Evolutionary conservation across 345 rosid genomes (phyloP), one percentile per base, ranked within the genome.

Genomic region (Corchorus olitorius): DNA sequence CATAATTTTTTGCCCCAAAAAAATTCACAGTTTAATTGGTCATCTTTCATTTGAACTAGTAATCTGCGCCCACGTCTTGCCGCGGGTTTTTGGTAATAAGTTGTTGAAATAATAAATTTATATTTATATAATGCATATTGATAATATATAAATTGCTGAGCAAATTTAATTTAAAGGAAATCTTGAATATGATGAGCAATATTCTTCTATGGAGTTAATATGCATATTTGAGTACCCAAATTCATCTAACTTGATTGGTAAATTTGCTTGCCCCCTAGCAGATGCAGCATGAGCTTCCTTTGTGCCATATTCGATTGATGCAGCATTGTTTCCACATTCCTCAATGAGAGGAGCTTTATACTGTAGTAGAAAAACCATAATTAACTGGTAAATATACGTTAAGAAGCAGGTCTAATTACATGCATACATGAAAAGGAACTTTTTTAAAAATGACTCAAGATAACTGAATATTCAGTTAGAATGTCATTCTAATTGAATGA

Each of bases 321-420:
- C 1, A 27, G 27, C 27, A 27, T 27, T 27, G 1, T 27, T 27
- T 27, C 27, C 27, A 27, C 27, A 27, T 27, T 27, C 97, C 83
- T 96, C 99, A 55, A 96, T 91, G 60, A 81, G 87, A 62, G 97
- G 89, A 73, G 97, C 98, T 81, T 92, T 96, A 77, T 89, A 76
- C 99, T 96, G 89, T 0, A 62, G 69, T 83, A 49, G 41, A 68
- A 48, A 27, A 53, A 63, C 10, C 27, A 73, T 55, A 56, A 7
- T 16, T 34, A 71, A 52, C 33, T 39, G 20, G 22, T 81, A 43
- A 78, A 39, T 60, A 54, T 35, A 72, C 20, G 34, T 64, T 35
- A 55, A 55, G n/a, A 80, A 35, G 20, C 16, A 41, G 62, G 22
- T 55, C 48, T 16, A 39, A 15, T 37, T 16, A 70, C 15, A 65